phyloP scores from a whole-genome alignment of 352 stramenopile species.

The Labyrinthula sp. region DNA sequence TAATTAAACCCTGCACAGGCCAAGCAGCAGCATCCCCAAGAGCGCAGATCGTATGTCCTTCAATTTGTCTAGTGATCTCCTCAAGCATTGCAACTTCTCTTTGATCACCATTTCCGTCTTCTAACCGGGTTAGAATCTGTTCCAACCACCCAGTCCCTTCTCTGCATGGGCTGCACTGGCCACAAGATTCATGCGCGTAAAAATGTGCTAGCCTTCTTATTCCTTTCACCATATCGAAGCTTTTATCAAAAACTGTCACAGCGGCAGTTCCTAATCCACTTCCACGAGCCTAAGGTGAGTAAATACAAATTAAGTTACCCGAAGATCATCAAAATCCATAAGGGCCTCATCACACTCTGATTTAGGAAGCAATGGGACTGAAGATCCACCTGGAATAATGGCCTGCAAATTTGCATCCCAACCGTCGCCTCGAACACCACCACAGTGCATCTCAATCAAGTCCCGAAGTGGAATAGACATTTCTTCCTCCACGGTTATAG shows the following conservation, averaged over 20 bases:
- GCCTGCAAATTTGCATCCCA: slow-evolving; percentile 97
- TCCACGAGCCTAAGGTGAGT: slow-evolving; percentile 72
- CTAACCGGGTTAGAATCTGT: slow-evolving; percentile 88
- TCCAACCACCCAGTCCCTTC: slow-evolving; percentile 92
- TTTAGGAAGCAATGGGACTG: slow-evolving; percentile 36
- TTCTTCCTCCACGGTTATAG: slow-evolving; percentile 88
- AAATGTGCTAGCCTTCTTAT: slow-evolving; percentile 96
- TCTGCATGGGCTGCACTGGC: slow-evolving; percentile 95
- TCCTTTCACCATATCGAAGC: slow-evolving; percentile 91
- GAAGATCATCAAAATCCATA: slow-evolving; percentile 99
- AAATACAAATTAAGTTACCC: too few relatives aligned
- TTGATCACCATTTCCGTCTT: slow-evolving; percentile 84
- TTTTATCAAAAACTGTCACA: slow-evolving; percentile 98
- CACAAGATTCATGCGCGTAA: slow-evolving; percentile 98
- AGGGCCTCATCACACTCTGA: slow-evolving; percentile 77
- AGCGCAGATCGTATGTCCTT: slow-evolving; percentile 98
- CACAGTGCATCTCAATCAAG: slow-evolving; percentile 94
- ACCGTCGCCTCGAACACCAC: slow-evolving; percentile 85
- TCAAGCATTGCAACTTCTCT: slow-evolving; percentile 98
- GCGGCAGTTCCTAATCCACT: slow-evolving; percentile 88
- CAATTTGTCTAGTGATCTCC: slow-evolving; percentile 95
- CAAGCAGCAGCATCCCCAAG: slow-evolving; percentile 92
- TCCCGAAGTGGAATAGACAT: slow-evolving; percentile 93
- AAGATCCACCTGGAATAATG: slow-evolving; percentile 70
- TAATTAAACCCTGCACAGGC: slow-evolving; percentile 94